Evolutionary conservation across 106 monocot genomes (phyloP).

Genomic region (Acorus gramineus): DNA sequence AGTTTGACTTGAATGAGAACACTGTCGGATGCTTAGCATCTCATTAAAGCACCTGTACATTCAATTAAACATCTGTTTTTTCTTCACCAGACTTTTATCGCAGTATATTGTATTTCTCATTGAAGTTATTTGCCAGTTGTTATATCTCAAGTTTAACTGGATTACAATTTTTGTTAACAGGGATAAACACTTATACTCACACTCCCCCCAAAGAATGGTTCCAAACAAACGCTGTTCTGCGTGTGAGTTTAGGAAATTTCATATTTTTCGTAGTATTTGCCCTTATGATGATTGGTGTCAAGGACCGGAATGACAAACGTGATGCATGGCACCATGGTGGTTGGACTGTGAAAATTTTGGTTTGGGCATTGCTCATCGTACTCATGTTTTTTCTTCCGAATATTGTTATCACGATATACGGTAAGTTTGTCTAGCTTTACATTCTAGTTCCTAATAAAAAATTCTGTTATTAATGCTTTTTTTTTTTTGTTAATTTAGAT

Average conservation of each 20-base stretch:
- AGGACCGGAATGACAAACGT: constrained; percentile 83
- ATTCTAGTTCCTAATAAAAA: background rate
- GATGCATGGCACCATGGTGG: constrained; percentile 95
- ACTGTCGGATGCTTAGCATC: too few relatives aligned
- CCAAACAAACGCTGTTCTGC: constrained; percentile 71
- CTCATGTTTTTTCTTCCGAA: constrained; percentile 94
- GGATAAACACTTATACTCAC: constrained; percentile 74
- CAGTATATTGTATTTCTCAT: too few relatives aligned
- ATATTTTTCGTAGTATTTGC: constrained; percentile 75
- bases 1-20: too few relatives aligned
- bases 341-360: constrained; percentile 62
- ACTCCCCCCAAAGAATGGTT: constrained; percentile 92
- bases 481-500: background rate
- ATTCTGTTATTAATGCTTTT: background rate
- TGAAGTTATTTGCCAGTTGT: too few relatives aligned
- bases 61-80: too few relatives aligned
- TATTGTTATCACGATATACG: constrained; percentile 60
- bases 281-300: constrained; percentile 84
- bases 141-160: background rate
- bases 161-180: constrained; percentile 27
- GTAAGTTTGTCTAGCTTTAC: constrained; percentile 24
- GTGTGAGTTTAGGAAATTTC: constrained; percentile 92
- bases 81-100: too few relatives aligned
- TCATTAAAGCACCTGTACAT: too few relatives aligned
- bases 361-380: constrained; percentile 60